Conservation (phyloP, 129 eudicot species). For the Ambrosia trifida region DNA sequence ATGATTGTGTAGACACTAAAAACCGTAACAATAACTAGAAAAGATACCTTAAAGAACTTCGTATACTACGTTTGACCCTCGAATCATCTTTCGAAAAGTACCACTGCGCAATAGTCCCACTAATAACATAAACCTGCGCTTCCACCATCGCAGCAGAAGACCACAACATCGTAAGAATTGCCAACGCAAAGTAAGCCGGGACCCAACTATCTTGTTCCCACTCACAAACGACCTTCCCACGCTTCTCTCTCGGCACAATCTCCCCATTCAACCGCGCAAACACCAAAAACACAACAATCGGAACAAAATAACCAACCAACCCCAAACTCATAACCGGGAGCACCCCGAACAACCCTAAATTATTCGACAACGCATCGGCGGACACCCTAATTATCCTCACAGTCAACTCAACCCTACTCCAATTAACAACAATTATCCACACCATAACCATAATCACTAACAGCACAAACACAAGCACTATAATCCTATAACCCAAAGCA, state of each 20-base stretch:
- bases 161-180: slow-evolving; percentile 91
- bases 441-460: slow-evolving; percentile 70
- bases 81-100: slow-evolving; percentile 82
- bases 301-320: slow-evolving; percentile 62
- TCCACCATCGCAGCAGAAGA: slow-evolving; percentile 89
- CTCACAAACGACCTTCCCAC: slow-evolving; percentile 57
- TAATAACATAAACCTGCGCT: slow-evolving; percentile 79
- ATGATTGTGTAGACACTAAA: neutral
- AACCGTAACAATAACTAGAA: neutral
- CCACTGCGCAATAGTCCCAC: slow-evolving; percentile 97
- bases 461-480: slow-evolving; percentile 71
- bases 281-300: slow-evolving; percentile 76
- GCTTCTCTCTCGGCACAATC: slow-evolving; percentile 56
- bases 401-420: slow-evolving; percentile 87
- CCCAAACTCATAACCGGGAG: slow-evolving; percentile 68
- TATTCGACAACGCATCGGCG: slow-evolving; percentile 61
- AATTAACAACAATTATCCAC: slow-evolving; percentile 81
- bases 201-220: slow-evolving; percentile 98
- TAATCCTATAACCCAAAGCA: slow-evolving; percentile 65
- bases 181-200: slow-evolving; percentile 81
- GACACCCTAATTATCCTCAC: slow-evolving; percentile 82
- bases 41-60: slow-evolving; percentile 69
- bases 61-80: slow-evolving; percentile 47
- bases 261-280: slow-evolving; percentile 72
- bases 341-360: slow-evolving; percentile 76